A percentile compares a stretch with the other conserved stretches of the same genome.
phyloP scores from a whole-genome alignment of 148 eudicot species.

The Silene conica region DNA sequence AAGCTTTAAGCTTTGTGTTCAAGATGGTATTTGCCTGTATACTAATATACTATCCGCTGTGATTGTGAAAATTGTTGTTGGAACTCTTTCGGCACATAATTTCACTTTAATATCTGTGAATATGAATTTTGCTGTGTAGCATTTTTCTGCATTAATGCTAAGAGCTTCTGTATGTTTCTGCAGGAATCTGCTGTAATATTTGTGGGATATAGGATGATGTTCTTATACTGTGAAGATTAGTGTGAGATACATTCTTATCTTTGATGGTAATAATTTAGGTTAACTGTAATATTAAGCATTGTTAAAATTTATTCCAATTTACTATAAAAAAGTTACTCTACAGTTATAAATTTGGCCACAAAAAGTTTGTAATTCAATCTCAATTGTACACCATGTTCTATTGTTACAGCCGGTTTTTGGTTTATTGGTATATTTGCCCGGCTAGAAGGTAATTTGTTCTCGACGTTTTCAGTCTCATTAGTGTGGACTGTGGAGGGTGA shows the following conservation, averaged over 20 bases:
- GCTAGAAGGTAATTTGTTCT: neutral
- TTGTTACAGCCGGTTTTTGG: neutral
- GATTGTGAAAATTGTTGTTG: neutral
- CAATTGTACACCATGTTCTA: neutral
- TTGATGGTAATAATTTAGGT: constrained; percentile 24
- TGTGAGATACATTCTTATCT: constrained; percentile 24
- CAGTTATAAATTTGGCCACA: neutral
- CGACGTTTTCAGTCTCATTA: no score
- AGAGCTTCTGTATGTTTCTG: constrained; percentile 13
- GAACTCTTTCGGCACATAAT: neutral
- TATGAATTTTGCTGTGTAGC: neutral
- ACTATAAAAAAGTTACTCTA: neutral
- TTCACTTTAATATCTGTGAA: no score
- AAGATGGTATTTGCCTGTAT: neutral
- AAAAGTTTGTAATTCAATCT: constrained; percentile 19
- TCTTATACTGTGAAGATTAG: constrained; percentile 22
- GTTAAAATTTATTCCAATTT: constrained; percentile 20
- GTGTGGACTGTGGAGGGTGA: no score
- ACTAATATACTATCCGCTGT: neutral
- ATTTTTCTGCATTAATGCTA: neutral
- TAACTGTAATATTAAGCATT: constrained; percentile 11
- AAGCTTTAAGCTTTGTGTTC: neutral
- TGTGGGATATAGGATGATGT: constrained; percentile 18
- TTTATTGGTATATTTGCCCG: neutral
- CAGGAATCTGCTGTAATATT: constrained; percentile 23